These are phyloP conservation scores for Rhodotorula sp. DNA, from an alignment of 1,284 basidiomycete species.

Conservation along the genomic window DNA sequence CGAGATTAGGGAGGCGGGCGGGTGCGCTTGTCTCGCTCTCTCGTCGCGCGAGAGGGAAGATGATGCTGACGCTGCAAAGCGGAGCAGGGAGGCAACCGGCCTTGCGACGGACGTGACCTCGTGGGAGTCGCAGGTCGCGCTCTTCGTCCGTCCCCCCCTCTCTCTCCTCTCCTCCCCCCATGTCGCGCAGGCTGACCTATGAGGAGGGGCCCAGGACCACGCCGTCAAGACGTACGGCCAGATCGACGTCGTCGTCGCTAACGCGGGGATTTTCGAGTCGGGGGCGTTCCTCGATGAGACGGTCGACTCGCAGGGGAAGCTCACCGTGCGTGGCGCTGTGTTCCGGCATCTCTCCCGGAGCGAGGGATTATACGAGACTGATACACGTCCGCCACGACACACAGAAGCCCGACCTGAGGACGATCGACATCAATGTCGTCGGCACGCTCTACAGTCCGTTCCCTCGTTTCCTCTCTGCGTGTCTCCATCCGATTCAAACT, in stretches of 20 bases:
- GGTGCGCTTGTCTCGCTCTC: conserved; percentile 51
- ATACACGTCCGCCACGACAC: conserved; percentile 36
- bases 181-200: too few species aligned
- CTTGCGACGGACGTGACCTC: conserved; percentile 59
- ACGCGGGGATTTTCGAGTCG: conserved; percentile 60
- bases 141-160: conserved; percentile 60
- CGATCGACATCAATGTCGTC: conserved; percentile 60
- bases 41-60: neutral
- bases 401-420: conserved; percentile 56
- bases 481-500: conserved; percentile 24
- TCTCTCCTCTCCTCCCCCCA: too few species aligned
- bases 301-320: conserved; percentile 27
- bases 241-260: conserved; percentile 55
- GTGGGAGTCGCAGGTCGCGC: conserved; percentile 61
- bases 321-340: conserved; percentile 5
- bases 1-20: conserved; percentile 56
- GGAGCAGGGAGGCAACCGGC: conserved; percentile 55
- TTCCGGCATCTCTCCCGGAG: neutral
- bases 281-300: conserved; percentile 44
- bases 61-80: neutral
- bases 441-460: conserved; percentile 59
- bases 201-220: conserved; percentile 38
- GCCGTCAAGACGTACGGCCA: conserved; percentile 50
- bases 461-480: too few species aligned
- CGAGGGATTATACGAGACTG: neutral